Percentiles rank a stretch among this genome's conserved stretches.
Evolutionary conservation across 2,329 filamentous ascomycete species (phyloP).

Genomic region (Cladophialophora yegresii): DNA sequence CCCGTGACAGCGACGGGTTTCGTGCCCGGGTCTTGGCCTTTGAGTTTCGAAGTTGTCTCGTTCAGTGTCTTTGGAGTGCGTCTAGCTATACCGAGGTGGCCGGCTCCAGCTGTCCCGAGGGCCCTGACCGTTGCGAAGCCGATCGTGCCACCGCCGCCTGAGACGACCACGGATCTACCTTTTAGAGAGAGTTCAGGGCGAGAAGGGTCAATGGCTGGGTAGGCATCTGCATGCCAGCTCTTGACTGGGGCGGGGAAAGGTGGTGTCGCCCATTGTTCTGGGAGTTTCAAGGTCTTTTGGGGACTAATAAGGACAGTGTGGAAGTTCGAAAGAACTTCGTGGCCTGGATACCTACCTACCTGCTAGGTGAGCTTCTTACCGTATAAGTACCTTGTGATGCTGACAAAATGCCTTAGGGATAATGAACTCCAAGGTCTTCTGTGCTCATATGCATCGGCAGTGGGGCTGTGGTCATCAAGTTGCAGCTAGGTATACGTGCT

Average conservation of each 20-base stretch:
- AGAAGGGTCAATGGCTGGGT: conserved; percentile 45
- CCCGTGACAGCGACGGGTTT: conserved; percentile 39
- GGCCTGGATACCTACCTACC: background rate
- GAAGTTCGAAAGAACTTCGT: background rate
- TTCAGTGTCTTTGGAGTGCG: conserved; percentile 14
- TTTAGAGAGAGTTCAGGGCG: conserved; percentile 39
- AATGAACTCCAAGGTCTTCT: background rate
- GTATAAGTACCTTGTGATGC: background rate
- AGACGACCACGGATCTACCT: conserved; percentile 52
- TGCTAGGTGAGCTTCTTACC: background rate
- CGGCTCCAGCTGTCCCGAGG: conserved; percentile 57
- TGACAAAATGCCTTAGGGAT: background rate
- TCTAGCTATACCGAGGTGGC: conserved; percentile 56
- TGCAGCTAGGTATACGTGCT: background rate
- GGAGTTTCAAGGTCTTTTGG: background rate
- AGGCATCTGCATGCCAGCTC: conserved; percentile 41
- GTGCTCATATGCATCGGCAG: background rate
- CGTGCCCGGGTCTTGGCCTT: conserved; percentile 5
- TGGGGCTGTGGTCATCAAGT: background rate
- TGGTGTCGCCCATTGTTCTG: conserved; percentile 7
- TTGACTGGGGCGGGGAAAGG: conserved; percentile 6
- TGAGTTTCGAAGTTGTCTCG: conserved; percentile 5
- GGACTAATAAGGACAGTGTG: background rate
- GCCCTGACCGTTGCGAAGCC: conserved; percentile 56
- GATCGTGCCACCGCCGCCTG: conserved; percentile 58